These are phyloP conservation scores for Venturia nashicola DNA, from an alignment of 2,329 filamentous ascomycete species.

Conservation along the genomic window DNA sequence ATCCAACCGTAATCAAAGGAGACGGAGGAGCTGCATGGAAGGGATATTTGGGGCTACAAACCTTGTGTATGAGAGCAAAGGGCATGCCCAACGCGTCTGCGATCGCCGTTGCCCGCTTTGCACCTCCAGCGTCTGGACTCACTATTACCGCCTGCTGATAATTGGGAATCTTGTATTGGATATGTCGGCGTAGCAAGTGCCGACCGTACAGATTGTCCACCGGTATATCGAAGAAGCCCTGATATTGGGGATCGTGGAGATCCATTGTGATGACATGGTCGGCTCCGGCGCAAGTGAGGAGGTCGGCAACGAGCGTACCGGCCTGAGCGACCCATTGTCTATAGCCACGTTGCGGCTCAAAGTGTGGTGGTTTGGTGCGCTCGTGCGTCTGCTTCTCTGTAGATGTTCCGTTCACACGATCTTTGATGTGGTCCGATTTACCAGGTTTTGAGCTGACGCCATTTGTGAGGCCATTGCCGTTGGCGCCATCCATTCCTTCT, in stretches of 20 bases:
- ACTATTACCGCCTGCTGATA: constrained; percentile 84
- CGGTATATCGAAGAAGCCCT: constrained; percentile 97
- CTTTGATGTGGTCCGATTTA: constrained; percentile 12
- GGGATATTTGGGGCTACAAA: constrained; percentile 27
- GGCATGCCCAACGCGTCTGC: constrained; percentile 87
- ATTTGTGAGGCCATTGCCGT: constrained; percentile 19
- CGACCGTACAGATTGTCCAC: constrained; percentile 94
- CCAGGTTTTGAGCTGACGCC: constrained; percentile 20
- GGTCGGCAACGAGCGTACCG: constrained; percentile 84
- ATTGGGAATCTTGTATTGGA: constrained; percentile 70
- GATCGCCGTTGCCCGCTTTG: constrained; percentile 90
- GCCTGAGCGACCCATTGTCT: constrained; percentile 98
- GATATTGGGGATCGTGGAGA: constrained; percentile 89
- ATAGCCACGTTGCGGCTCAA: constrained; percentile 81
- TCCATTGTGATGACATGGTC: constrained; percentile 99
- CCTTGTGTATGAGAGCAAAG: constrained; percentile 97
- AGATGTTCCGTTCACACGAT: constrained; percentile 5
- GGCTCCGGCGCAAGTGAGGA: constrained; percentile 87
- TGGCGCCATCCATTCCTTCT: constrained; percentile 4
- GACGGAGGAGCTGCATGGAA: neutral
- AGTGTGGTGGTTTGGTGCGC: constrained; percentile 44
- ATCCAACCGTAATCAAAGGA: neutral
- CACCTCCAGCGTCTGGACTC: constrained; percentile 89
- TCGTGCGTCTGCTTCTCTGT: constrained; percentile 48
- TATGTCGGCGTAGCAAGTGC: constrained; percentile 55